Evolutionary conservation across 2,329 filamentous ascomycete species (phyloP), one percentile per base, ranked within the genome.

Genomic region (Paracoccidioides brasiliensis): DNA sequence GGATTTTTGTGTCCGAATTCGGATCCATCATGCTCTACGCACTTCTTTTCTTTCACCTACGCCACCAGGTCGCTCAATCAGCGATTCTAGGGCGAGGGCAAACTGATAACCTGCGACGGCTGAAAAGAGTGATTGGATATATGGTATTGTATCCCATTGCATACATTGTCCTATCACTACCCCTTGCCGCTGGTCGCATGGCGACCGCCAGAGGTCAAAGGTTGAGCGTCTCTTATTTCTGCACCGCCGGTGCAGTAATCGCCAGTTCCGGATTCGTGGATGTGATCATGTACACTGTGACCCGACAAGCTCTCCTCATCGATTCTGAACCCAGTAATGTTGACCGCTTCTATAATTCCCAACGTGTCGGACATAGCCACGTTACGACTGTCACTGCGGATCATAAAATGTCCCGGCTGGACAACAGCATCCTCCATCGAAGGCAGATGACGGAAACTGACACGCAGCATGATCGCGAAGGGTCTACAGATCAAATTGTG

Each of bases 101-200:
- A 54, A 64, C 63, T 28, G 67, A 72, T 42, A 70, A 69, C 58
- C 61, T 73, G 14, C 65, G 66, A 55, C 70, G 69, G 9, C 61
- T 74, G 6, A 68, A 67, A n/a, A 70, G 72, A 22, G 72, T 74
- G 1, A 70, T 73, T 52, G 68, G 70, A 42, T 74, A 74, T 66
- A 75, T 75, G 72, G 69, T 74, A 48, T 72, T 74, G 56, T 75
- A 74, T 55, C 72, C 72, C 1, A 64, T 77, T 10, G 72, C 70
- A 9, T 87, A 87, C 64, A 79, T 79, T 3, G 69, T 83, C 10
- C 60, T 81, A 43, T 86, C 84, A 55, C 74, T 89, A 32, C 84
- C 85, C 1, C 74, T 80, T 6, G 82, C 81, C 2, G 72, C 71
- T 2, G 72, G 70, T 32, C 70, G 72, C 44, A 74, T 74, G 72